Percentiles rank a stretch among this genome's conserved stretches.
phyloP scores from a whole-genome alignment of 169 alveolate genomes.

The Babesia ovis region DNA sequence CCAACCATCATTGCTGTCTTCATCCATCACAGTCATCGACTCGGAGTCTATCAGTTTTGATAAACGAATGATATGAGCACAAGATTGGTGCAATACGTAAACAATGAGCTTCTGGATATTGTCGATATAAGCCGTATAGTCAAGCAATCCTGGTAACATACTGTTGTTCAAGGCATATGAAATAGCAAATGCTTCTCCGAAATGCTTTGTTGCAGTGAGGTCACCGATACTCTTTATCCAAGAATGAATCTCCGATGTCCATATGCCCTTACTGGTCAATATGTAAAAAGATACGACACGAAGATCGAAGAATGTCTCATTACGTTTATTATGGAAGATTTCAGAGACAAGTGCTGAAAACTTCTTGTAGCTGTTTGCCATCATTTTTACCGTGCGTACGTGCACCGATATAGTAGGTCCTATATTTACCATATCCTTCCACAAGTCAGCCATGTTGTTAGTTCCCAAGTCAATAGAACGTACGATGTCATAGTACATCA shows the following conservation, averaged over 20 bases:
- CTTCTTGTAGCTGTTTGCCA: constrained; percentile 65
- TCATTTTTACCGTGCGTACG: constrained; percentile 47
- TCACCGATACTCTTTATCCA: constrained; percentile 64
- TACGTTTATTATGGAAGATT: constrained; percentile 39
- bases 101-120: constrained; percentile 47
- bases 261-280: constrained; percentile 31
- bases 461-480: constrained; percentile 31
- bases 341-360: constrained; percentile 55
- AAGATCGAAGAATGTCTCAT: constrained; percentile 42
- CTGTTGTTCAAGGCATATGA: constrained; percentile 28
- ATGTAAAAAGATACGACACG: constrained; percentile 31
- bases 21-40: constrained; percentile 7
- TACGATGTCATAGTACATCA: constrained; percentile 56
- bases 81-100: constrained; percentile 62
- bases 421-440: constrained; percentile 33
- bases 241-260: constrained; percentile 50
- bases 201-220: constrained; percentile 48
- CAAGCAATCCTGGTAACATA: constrained; percentile 57
- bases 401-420: constrained; percentile 46
- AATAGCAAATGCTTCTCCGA: constrained; percentile 52
- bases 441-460: constrained; percentile 5
- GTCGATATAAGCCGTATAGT: constrained; percentile 44
- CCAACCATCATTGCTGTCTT: constrained; percentile 49
- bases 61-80: constrained; percentile 60
- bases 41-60: constrained; percentile 34